These are phyloP conservation scores for Didymella exigua DNA, from an alignment of 2,329 filamentous ascomycete species.

Conservation along the genomic window DNA sequence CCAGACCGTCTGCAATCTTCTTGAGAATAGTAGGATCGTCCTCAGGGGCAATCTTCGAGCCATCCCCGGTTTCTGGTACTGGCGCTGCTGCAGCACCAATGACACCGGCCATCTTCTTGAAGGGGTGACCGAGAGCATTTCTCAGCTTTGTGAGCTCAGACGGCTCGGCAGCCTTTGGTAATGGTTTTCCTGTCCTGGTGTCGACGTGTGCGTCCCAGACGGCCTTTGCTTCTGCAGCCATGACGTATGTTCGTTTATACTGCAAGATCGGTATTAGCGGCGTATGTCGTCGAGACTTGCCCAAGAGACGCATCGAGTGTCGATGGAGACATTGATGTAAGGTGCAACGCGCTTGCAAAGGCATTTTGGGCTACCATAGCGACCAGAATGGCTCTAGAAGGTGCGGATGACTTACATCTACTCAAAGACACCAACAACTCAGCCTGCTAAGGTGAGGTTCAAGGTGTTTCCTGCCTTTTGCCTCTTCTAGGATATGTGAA, in stretches of 20 bases:
- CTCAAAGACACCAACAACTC: conserved; percentile 11
- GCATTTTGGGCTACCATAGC: background rate
- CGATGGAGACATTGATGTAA: background rate
- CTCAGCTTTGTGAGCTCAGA: conserved; percentile 44
- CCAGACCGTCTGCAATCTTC: conserved; percentile 41
- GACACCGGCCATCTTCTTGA: conserved; percentile 36
- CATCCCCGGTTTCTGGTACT: conserved; percentile 52
- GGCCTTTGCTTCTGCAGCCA: conserved; percentile 30
- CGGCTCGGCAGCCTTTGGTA: conserved; percentile 37
- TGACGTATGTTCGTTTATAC: conserved; percentile 15
- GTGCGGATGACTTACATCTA: conserved; percentile 12
- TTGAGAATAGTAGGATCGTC: conserved; percentile 40
- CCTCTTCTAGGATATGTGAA: background rate
- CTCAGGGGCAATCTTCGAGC: conserved; percentile 45
- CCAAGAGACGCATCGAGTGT: background rate
- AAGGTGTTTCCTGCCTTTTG: background rate
- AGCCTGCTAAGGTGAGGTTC: background rate
- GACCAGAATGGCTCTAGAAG: background rate
- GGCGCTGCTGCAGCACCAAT: conserved; percentile 38
- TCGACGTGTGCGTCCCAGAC: conserved; percentile 40
- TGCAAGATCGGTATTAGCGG: background rate
- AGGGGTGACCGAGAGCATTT: conserved; percentile 35
- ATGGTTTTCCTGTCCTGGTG: conserved; percentile 35
- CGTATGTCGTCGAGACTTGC: background rate
- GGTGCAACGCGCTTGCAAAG: background rate